Conservation (phyloP, 208 protist genomes). For the Trypanosomatidae sp. region DNA sequence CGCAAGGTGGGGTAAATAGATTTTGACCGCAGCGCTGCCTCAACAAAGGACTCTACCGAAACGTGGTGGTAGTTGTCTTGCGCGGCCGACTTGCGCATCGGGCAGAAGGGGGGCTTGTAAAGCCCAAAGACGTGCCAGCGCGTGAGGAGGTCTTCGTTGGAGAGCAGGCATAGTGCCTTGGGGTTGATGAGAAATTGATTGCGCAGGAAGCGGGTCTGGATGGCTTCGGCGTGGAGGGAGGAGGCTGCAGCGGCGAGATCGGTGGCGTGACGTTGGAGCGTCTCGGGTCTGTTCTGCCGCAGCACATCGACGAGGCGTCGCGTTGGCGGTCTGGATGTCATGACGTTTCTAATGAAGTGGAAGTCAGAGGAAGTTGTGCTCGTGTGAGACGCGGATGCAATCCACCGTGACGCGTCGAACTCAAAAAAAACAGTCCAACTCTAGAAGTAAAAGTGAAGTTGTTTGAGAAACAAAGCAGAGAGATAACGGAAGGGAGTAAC, state of each 20-base stretch:
- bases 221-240: conserved; percentile 46
- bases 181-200: conserved; percentile 82
- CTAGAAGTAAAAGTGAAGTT: too few relatives aligned
- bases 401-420: too few relatives aligned
- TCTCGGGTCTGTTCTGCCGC: conserved; percentile 54
- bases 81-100: conserved; percentile 69
- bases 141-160: conserved; percentile 29
- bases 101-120: conserved; percentile 91
- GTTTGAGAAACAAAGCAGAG: too few relatives aligned
- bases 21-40: conserved; percentile 58
- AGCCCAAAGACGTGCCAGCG: conserved; percentile 68
- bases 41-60: conserved; percentile 80
- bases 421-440: too few relatives aligned
- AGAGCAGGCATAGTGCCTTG: conserved; percentile 57
- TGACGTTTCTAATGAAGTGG: too few relatives aligned
- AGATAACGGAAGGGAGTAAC: too few relatives aligned
- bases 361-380: too few relatives aligned
- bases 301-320: conserved; percentile 77
- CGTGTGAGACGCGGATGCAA: too few relatives aligned
- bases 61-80: conserved; percentile 76
- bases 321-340: conserved; percentile 61
- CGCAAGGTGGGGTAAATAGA: conserved; percentile 41
- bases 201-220: conserved; percentile 76
- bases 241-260: conserved; percentile 51
- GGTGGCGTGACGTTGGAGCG: conserved; percentile 54